phyloP scores from a whole-genome alignment of 805 yeast species.

The Starmerella ratchasimensis region DNA sequence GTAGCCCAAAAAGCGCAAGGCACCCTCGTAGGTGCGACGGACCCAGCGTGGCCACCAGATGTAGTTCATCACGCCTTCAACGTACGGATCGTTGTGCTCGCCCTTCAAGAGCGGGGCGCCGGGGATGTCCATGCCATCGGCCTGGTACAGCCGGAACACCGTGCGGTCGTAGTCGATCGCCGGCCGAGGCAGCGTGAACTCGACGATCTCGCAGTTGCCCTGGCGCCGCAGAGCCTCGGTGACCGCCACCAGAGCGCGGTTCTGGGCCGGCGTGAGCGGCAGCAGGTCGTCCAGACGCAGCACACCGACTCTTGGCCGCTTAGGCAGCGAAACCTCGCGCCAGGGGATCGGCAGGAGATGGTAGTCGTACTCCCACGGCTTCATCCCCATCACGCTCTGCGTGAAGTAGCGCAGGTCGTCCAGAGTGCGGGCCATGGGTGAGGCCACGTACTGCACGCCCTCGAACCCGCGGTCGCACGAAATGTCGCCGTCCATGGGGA shows the following conservation, averaged over 20 bases:
- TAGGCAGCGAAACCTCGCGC: conserved; percentile 31
- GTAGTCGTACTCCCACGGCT: conserved; percentile 47
- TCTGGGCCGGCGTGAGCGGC: conserved; percentile 37
- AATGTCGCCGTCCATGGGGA: conserved; percentile 33
- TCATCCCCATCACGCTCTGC: conserved; percentile 33
- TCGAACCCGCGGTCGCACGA: conserved; percentile 36
- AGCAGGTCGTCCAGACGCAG: conserved; percentile 36
- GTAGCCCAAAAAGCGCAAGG: conserved; percentile 29
- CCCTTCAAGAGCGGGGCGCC: conserved; percentile 21
- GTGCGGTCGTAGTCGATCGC: conserved; percentile 42
- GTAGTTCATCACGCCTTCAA: conserved; percentile 23
- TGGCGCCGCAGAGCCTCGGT: conserved; percentile 31
- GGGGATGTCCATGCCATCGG: conserved; percentile 27
- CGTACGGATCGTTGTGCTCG: conserved; percentile 29
- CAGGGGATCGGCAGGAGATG: conserved; percentile 35
- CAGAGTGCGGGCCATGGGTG: conserved; percentile 35
- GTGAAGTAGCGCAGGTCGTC: conserved; percentile 39
- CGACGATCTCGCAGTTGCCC: conserved; percentile 35
- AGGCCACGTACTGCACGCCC: conserved; percentile 19
- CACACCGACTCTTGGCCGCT: conserved; percentile 36
- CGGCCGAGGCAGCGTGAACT: conserved; percentile 37
- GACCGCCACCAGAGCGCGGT: conserved; percentile 29
- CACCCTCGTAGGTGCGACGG: conserved; percentile 27
- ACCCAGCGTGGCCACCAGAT: conserved; percentile 18
- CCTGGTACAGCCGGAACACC: conserved; percentile 41